These are phyloP conservation scores for Linaria vulgaris DNA, from an alignment of 257 asterid species.

Conservation along the genomic window DNA sequence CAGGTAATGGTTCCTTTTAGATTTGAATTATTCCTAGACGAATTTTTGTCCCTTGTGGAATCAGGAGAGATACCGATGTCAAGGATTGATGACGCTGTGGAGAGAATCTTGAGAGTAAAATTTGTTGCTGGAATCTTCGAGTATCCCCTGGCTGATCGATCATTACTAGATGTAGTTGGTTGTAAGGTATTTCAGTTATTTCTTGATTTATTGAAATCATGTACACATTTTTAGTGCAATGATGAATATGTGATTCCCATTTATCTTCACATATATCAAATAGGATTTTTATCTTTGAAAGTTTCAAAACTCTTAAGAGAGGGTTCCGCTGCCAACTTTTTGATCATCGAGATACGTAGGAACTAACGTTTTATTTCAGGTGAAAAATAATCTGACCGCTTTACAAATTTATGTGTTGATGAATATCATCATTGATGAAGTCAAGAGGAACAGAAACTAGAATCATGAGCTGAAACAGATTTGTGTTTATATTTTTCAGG, in stretches of 20 bases:
- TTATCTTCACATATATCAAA: too few species aligned
- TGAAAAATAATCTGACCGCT: neutral
- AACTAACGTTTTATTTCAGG: neutral
- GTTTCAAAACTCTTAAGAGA: neutral
- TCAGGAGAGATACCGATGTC: constrained; percentile 81
- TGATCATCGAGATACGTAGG: neutral
- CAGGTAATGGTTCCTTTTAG: constrained; percentile 99
- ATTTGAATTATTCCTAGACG: constrained; percentile 77
- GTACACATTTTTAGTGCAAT: neutral
- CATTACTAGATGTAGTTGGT: constrained; percentile 80
- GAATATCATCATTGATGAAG: constrained; percentile 1
- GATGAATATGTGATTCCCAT: too few species aligned
- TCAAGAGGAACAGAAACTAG: neutral
- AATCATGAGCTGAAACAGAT: constrained; percentile 11
- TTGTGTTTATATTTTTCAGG: constrained; percentile 26
- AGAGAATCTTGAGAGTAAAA: constrained; percentile 88
- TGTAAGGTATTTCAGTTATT: constrained; percentile 62
- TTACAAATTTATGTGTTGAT: neutral
- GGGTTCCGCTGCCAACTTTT: neutral
- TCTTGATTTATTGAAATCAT: constrained; percentile 3
- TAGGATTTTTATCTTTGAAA: too few species aligned
- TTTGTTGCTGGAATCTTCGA: constrained; percentile 83
- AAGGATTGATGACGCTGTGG: constrained; percentile 93
- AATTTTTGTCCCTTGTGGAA: constrained; percentile 66
- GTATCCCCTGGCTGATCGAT: constrained; percentile 74